Conservation (phyloP, 169 alveolate genomes). For the Plasmodium knowlesi region DNA sequence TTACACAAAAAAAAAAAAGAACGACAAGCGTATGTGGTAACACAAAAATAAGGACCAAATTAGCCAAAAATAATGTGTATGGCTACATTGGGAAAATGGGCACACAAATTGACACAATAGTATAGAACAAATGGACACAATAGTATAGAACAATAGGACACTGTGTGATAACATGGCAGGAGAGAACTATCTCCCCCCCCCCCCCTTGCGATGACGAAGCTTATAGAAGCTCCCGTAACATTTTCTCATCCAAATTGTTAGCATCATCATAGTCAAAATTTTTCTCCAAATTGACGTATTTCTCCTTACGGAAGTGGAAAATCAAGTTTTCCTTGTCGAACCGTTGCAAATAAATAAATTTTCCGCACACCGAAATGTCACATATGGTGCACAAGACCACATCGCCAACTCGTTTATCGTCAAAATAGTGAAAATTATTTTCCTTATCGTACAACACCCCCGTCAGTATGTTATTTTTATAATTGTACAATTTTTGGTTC, state of each 20-base stretch:
- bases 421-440: constrained; percentile 65
- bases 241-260: constrained; percentile 10
- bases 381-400: constrained; percentile 47
- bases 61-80: background rate
- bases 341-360: constrained; percentile 55
- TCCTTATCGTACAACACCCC: constrained; percentile 70
- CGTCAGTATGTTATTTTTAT: constrained; percentile 64
- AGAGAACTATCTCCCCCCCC: background rate
- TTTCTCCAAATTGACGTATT: constrained; percentile 55
- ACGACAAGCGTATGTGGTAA: background rate
- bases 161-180: background rate
- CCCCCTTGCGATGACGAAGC: background rate
- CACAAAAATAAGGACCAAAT: background rate
- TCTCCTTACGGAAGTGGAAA: constrained; percentile 54
- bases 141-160: too few relatives aligned
- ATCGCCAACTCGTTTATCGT: constrained; percentile 68
- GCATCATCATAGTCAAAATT: constrained; percentile 62
- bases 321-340: constrained; percentile 51
- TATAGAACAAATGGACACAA: too few relatives aligned
- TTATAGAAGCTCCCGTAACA: constrained; percentile 30
- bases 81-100: background rate
- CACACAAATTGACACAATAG: background rate
- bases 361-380: constrained; percentile 62
- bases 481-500: constrained; percentile 36
- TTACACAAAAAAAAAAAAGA: background rate